Evolutionary conservation across 306 rosid genomes (phyloP).

Genomic region (Dalbergia cochinchinensis): DNA sequence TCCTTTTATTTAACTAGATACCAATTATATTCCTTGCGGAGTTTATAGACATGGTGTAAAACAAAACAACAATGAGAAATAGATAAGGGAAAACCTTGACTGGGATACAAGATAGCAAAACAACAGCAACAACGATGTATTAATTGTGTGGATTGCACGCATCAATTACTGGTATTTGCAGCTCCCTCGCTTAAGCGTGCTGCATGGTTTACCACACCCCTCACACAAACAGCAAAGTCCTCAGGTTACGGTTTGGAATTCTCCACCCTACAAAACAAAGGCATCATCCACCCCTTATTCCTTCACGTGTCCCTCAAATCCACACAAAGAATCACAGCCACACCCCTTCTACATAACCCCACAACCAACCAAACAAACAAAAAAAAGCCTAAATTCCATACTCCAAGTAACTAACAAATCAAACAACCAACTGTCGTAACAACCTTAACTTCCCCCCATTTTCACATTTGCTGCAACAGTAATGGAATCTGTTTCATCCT

Average conservation of each 20-base stretch:
- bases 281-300: slow-evolving; percentile 44
- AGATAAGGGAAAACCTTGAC: background rate
- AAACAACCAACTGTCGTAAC: slow-evolving; percentile 12
- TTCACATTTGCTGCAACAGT: background rate
- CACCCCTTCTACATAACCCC: slow-evolving; percentile 33
- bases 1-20: too few relatives aligned
- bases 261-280: slow-evolving; percentile 34
- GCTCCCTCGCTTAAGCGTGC: slow-evolving; percentile 40
- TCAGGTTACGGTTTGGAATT: slow-evolving; percentile 50
- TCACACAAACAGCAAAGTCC: slow-evolving; percentile 28
- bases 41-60: too few relatives aligned
- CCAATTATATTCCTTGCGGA: too few relatives aligned
- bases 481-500: slow-evolving; percentile 68
- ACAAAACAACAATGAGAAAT: too few relatives aligned
- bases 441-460: background rate
- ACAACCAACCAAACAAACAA: background rate
- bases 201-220: slow-evolving; percentile 47
- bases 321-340: slow-evolving; percentile 60
- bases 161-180: slow-evolving; percentile 1
- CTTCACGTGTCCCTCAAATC: slow-evolving; percentile 58
- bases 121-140: background rate
- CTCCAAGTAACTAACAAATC: background rate
- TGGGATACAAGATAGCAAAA: slow-evolving; percentile 15
- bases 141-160: slow-evolving; percentile 23
- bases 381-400: background rate